A percentile compares a stretch with the other conserved stretches of the same genome.
Conservation (phyloP, 2,329 filamentous ascomycete species). For the Daldinia sp. region DNA sequence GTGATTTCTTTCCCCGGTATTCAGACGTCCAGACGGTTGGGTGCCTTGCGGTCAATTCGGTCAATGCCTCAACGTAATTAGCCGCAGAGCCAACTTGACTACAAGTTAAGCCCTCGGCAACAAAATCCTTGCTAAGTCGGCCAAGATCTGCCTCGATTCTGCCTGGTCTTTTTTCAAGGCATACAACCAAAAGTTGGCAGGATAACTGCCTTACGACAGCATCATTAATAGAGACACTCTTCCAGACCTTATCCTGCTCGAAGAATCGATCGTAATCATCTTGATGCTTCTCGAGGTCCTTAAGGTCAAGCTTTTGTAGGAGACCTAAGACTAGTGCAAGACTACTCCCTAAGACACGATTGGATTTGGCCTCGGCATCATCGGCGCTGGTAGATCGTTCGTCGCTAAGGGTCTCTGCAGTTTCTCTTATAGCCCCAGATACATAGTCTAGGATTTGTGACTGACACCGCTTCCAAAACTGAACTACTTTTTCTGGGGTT, state of each 20-base stretch:
- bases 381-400: slow-evolving; percentile 84
- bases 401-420: slow-evolving; percentile 83
- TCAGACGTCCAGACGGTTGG: slow-evolving; percentile 78
- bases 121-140: slow-evolving; percentile 65
- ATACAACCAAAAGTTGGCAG: slow-evolving; percentile 60
- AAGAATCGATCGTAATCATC: slow-evolving; percentile 73
- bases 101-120: slow-evolving; percentile 76
- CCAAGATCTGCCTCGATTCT: slow-evolving; percentile 59
- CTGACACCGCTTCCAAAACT: slow-evolving; percentile 85
- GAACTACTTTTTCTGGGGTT: slow-evolving; percentile 78
- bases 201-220: slow-evolving; percentile 59
- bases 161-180: slow-evolving; percentile 57
- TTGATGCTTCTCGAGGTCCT: slow-evolving; percentile 67
- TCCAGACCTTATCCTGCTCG: slow-evolving; percentile 71
- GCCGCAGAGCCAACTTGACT: slow-evolving; percentile 77
- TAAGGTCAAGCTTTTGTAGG: slow-evolving; percentile 55
- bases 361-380: slow-evolving; percentile 86
- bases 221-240: slow-evolving; percentile 70
- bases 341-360: slow-evolving; percentile 70
- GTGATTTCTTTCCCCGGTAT: slow-evolving; percentile 61
- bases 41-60: slow-evolving; percentile 68
- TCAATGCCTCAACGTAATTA: slow-evolving; percentile 73
- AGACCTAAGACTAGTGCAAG: slow-evolving; percentile 64
- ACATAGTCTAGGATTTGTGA: slow-evolving; percentile 83
- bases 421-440: slow-evolving; percentile 81